Evolutionary conservation across 2,329 filamentous ascomycete genomes (phyloP).

Genomic region (Penicillium occitanis): DNA sequence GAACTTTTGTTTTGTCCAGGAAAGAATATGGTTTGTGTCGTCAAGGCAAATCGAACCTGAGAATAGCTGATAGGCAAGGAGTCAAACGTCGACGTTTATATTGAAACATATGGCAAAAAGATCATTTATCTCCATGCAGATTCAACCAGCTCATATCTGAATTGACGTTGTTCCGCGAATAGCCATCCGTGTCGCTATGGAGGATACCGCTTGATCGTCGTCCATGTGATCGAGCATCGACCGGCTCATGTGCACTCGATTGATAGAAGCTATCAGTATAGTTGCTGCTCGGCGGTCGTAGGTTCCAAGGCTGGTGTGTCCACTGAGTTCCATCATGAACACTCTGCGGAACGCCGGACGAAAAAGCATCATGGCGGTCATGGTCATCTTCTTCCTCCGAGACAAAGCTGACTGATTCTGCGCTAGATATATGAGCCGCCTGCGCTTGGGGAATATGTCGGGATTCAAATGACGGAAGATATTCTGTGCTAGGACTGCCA

Average conservation of each 20-base stretch:
- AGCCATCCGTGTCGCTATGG: slow-evolving; percentile 29
- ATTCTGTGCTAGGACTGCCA: slow-evolving; percentile 46
- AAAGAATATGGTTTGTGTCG: slow-evolving; percentile 1
- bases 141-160: slow-evolving; percentile 49
- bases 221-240: slow-evolving; percentile 25
- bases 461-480: slow-evolving; percentile 30
- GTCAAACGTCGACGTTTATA: background rate
- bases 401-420: slow-evolving; percentile 40
- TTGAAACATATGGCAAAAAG: background rate
- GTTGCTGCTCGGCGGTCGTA: slow-evolving; percentile 35
- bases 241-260: slow-evolving; percentile 25
- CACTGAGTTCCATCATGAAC: slow-evolving; percentile 27
- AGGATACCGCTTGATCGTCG: slow-evolving; percentile 36
- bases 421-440: slow-evolving; percentile 46
- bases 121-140: slow-evolving; percentile 25
- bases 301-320: slow-evolving; percentile 26
- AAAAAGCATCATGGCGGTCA: slow-evolving; percentile 29
- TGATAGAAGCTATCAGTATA: slow-evolving; percentile 44
- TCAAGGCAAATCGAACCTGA: background rate
- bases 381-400: slow-evolving; percentile 37
- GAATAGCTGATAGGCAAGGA: background rate
- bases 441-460: slow-evolving; percentile 42
- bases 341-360: slow-evolving; percentile 32
- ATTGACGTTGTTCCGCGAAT: slow-evolving; percentile 31
- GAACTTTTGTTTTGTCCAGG: slow-evolving; percentile 2